A percentile compares a stretch with the other conserved stretches of the same genome.
Conservation (phyloP, 768 basidiomycete genomes). For the Kondoa malvinella region DNA sequence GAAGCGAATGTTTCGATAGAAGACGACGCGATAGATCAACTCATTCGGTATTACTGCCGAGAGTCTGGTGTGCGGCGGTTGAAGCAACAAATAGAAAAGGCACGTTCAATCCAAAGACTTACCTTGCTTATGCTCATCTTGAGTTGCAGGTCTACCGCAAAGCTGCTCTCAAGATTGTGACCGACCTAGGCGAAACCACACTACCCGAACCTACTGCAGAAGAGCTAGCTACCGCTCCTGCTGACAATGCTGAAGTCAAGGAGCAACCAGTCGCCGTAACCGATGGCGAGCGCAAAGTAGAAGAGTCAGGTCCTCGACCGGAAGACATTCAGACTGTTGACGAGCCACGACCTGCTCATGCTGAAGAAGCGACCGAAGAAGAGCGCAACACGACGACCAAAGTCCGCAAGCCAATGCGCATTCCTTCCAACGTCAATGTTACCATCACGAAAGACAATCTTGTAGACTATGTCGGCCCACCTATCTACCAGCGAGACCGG, state of each 20-base stretch:
- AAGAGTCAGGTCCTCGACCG: conserved; percentile 7
- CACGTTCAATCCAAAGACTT: conserved; percentile 33
- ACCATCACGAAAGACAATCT: conserved; percentile 69
- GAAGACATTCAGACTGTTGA: conserved; percentile 17
- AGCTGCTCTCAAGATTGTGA: conserved; percentile 75
- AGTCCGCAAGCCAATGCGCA: conserved; percentile 57
- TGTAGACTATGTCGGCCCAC: conserved; percentile 92
- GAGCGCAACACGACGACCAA: conserved; percentile 49
- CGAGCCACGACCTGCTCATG: conserved; percentile 17
- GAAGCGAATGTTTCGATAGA: conserved; percentile 66
- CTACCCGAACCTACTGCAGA: conserved; percentile 39
- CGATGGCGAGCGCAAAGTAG: conserved; percentile 8
- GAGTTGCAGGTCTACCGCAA: conserved; percentile 81
- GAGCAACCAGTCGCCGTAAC: conserved; percentile 8
- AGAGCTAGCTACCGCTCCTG: conserved; percentile 29
- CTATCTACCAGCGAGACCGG: conserved; percentile 83
- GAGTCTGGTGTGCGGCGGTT: conserved; percentile 92
- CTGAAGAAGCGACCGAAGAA: conserved; percentile 19
- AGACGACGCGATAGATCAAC: conserved; percentile 55
- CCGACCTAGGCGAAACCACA: conserved; percentile 69
- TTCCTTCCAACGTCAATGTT: conserved; percentile 64
- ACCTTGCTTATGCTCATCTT: not conserved
- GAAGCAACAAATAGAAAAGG: conserved; percentile 97
- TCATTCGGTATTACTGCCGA: conserved; percentile 93
- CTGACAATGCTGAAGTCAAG: conserved; percentile 29